These are phyloP conservation scores for Globisporangium sylvaticum DNA, from an alignment of 352 stramenopile species.

Conservation along the genomic window DNA sequence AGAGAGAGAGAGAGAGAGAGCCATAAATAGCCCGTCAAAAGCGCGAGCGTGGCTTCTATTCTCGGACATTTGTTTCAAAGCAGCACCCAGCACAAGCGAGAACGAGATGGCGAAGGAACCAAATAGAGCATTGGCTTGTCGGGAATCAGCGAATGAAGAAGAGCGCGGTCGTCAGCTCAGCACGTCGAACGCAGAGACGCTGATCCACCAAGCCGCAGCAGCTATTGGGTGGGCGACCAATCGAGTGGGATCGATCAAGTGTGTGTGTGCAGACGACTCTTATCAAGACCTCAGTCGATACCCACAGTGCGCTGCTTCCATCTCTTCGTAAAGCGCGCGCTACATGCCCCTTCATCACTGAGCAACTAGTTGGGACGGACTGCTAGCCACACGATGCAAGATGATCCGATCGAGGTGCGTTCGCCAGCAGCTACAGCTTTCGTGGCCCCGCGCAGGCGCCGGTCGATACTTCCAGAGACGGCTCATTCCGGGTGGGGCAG, in stretches of 20 bases:
- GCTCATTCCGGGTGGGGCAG: slow-evolving; percentile 12
- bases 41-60: background rate
- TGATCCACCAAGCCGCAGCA: background rate
- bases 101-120: background rate
- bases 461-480: background rate
- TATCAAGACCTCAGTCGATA: background rate
- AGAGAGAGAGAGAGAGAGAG: background rate
- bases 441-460: no score
- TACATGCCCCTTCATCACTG: slow-evolving; percentile 14
- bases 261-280: no score
- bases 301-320: background rate
- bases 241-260: background rate
- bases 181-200: background rate
- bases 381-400: slow-evolving; percentile 3
- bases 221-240: background rate
- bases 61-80: no score
- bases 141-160: background rate
- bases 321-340: background rate
- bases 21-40: background rate
- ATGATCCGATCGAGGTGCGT: slow-evolving; percentile 9
- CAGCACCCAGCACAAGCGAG: no score
- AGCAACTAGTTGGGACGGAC: background rate
- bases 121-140: background rate
- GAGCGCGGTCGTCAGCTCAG: background rate
- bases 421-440: slow-evolving; percentile 6